phyloP scores from a whole-genome alignment of 2,329 filamentous ascomycete genomes.

The Hymenotorrendiella dingleyae region DNA sequence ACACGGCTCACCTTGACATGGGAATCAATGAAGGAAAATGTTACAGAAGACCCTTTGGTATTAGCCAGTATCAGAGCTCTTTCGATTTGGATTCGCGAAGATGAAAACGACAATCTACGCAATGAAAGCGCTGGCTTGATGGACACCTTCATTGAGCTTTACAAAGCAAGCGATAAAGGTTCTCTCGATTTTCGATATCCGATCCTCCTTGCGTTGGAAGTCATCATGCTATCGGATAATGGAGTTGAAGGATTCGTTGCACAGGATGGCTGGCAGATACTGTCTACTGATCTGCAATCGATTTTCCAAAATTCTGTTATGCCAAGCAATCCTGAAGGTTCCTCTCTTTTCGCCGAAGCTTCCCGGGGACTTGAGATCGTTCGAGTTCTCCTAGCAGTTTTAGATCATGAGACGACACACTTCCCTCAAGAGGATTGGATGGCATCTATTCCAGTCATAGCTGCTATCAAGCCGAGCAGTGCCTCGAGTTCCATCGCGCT shows the following conservation, averaged over 20 bases:
- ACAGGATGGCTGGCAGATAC: constrained; percentile 47
- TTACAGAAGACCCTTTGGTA: constrained; percentile 49
- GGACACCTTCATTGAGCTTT: constrained; percentile 60
- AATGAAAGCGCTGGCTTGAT: constrained; percentile 45
- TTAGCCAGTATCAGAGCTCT: constrained; percentile 52
- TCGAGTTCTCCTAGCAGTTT: constrained; percentile 46
- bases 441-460: constrained; percentile 44
- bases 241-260: constrained; percentile 36
- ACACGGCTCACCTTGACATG: constrained; percentile 46
- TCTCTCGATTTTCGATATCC: constrained; percentile 50
- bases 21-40: constrained; percentile 46
- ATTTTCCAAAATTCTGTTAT: constrained; percentile 35
- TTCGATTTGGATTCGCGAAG: constrained; percentile 63
- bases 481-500: constrained; percentile 13
- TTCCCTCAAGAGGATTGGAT: constrained; percentile 49
- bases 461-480: constrained; percentile 30
- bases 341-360: constrained; percentile 31
- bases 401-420: constrained; percentile 41
- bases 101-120: constrained; percentile 54
- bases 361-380: constrained; percentile 50
- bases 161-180: constrained; percentile 32
- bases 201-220: constrained; percentile 54
- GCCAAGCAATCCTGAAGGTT: neutral
- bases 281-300: constrained; percentile 44
- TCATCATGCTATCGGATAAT: constrained; percentile 43